These are phyloP conservation scores for Phoenix dactylifera DNA, from an alignment of 176 grass and related monocot genomes.

Conservation along the genomic window DNA sequence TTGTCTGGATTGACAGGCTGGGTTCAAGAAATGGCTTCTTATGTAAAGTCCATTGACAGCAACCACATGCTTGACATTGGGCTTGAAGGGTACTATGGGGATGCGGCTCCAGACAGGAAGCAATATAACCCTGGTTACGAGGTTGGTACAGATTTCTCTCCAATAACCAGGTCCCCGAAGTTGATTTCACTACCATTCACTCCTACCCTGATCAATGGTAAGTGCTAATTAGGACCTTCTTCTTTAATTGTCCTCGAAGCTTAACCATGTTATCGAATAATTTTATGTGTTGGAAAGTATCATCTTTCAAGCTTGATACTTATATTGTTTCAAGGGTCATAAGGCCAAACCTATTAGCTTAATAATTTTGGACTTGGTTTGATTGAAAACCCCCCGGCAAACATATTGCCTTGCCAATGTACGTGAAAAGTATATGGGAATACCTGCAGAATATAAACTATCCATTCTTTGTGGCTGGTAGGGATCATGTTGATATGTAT, in stretches of 20 bases:
- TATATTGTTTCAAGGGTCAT: too few species aligned
- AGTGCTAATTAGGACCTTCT: neutral
- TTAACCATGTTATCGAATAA: neutral
- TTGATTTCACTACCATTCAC: conserved; percentile 80
- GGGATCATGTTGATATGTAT: too few species aligned
- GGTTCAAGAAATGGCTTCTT: conserved; percentile 54
- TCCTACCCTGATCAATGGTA: conserved; percentile 77
- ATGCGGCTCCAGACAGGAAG: conserved; percentile 31
- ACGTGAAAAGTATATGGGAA: too few species aligned
- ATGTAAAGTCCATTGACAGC: conserved; percentile 65
- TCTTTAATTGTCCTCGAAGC: neutral
- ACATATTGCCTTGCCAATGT: too few species aligned
- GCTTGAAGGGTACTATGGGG: conserved; percentile 74
- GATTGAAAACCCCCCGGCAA: too few species aligned
- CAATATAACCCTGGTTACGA: conserved; percentile 44
- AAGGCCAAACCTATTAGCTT: too few species aligned
- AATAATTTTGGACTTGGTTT: too few species aligned
- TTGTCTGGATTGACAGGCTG: conserved; percentile 18
- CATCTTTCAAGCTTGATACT: too few species aligned
- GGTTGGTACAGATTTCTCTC: conserved; percentile 74
- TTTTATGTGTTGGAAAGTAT: too few species aligned
- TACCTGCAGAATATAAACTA: too few species aligned
- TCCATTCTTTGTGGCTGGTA: too few species aligned
- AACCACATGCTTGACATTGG: conserved; percentile 78
- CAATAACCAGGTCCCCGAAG: conserved; percentile 41